phyloP scores from a whole-genome alignment of 345 rosid genomes.

The Viola odorata region DNA sequence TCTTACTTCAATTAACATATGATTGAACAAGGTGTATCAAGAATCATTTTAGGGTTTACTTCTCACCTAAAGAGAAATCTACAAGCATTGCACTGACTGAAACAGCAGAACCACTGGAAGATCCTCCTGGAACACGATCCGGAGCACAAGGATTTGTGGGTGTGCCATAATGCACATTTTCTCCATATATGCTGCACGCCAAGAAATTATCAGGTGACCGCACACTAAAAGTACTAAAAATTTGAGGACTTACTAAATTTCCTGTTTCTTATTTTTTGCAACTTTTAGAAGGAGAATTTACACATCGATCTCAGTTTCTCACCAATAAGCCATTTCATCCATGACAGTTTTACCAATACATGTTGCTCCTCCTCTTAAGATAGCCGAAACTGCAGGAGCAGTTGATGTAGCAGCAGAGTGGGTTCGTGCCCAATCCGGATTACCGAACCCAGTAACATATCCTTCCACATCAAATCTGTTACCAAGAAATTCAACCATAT shows the following conservation, averaged over 20 bases:
- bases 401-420: slow-evolving; percentile 64
- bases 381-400: slow-evolving; percentile 59
- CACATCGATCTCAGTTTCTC: slow-evolving; percentile 4
- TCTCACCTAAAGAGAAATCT: slow-evolving; percentile 79
- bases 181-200: slow-evolving; percentile 66
- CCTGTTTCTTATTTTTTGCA: background rate
- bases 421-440: slow-evolving; percentile 89
- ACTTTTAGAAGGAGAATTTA: background rate
- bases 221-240: too few species aligned
- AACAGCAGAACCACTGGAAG: slow-evolving; percentile 98
- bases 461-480: slow-evolving; percentile 82
- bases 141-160: slow-evolving; percentile 77
- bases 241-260: background rate
- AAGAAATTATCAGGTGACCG: background rate
- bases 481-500: slow-evolving; percentile 6
- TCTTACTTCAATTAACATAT: background rate
- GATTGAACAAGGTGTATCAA: background rate
- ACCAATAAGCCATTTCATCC: slow-evolving; percentile 99
- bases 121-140: slow-evolving; percentile 82
- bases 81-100: slow-evolving; percentile 77
- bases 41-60: slow-evolving; percentile 1
- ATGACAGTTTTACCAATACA: slow-evolving; percentile 63
- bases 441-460: slow-evolving; percentile 77
- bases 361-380: slow-evolving; percentile 66
- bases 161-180: slow-evolving; percentile 79